Percentiles rank a stretch among this genome's conserved stretches.
Evolutionary conservation across 2,329 filamentous ascomycete species (phyloP).

Genomic region (Pyricularia pennisetigena): DNA sequence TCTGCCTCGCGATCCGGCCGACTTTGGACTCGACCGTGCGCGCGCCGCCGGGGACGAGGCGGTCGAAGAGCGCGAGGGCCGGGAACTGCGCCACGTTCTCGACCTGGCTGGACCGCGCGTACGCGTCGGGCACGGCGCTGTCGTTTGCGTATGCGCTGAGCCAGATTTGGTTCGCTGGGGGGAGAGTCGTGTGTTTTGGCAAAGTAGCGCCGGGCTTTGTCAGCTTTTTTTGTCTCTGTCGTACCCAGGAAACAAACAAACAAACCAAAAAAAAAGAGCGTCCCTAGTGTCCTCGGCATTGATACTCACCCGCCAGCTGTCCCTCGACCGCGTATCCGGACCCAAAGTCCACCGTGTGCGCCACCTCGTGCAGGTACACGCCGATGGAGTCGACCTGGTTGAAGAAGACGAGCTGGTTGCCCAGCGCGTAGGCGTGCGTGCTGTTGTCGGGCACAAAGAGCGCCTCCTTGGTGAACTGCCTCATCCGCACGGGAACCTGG

Average conservation of each 20-base stretch:
- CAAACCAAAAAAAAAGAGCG: too few species aligned
- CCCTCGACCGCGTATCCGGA: constrained; percentile 1
- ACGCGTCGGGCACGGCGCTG: constrained; percentile 5
- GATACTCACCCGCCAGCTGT: constrained; percentile 1
- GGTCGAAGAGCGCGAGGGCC: constrained; percentile 2
- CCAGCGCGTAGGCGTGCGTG: constrained; percentile 5
- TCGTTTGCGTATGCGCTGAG: constrained; percentile 6
- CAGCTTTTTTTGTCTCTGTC: too few species aligned
- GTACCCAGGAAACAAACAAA: too few species aligned
- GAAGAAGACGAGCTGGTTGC: constrained; percentile 8
- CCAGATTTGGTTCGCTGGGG: not conserved
- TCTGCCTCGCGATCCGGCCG: constrained; percentile 3
- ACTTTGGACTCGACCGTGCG: not conserved
- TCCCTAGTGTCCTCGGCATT: too few species aligned
- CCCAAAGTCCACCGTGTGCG: constrained; percentile 5
- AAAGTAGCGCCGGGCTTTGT: too few species aligned
- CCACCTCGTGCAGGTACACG: constrained; percentile 6
- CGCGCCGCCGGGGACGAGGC: constrained; percentile 4
- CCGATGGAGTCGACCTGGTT: constrained; percentile 3
- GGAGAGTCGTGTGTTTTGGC: too few species aligned
- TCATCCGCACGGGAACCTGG: constrained; percentile 5
- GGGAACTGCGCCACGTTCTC: constrained; percentile 7
- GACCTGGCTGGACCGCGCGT: constrained; percentile 5
- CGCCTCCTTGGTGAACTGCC: constrained; percentile 5
- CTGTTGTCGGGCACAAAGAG: not conserved